These are phyloP conservation scores for Pseudoscleropodium purum DNA, from an alignment of 225 moss, liverwort and hornwort species.

Conservation along the genomic window DNA sequence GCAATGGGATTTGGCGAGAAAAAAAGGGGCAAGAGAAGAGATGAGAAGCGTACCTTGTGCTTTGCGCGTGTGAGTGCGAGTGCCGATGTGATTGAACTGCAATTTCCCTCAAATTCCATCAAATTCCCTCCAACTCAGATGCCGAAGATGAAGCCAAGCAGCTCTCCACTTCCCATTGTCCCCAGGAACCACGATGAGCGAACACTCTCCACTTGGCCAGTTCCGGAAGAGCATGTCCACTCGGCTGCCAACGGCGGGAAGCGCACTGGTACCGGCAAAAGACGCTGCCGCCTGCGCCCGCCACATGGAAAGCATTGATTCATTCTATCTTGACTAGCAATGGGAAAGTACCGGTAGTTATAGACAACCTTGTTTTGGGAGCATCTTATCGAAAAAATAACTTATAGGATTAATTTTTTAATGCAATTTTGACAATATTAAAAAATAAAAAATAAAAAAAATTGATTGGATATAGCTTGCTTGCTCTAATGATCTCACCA, in stretches of 20 bases:
- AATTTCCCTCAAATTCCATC: not conserved
- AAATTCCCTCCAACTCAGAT: too few relatives aligned
- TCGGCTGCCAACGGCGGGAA: not conserved
- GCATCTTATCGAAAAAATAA: not conserved
- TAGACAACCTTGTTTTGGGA: fast-evolving
- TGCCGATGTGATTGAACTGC: not conserved
- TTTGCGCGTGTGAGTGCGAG: not conserved
- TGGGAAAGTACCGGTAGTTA: not conserved
- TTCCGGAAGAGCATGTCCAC: not conserved
- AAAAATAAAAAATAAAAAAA: too few relatives aligned
- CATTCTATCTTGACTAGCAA: not conserved
- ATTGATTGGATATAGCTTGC: not conserved
- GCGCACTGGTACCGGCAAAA: not conserved
- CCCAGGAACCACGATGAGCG: not conserved
- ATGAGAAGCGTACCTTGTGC: not conserved
- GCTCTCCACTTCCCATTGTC: not conserved
- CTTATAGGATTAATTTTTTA: not conserved
- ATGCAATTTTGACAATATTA: not conserved
- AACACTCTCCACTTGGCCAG: not conserved
- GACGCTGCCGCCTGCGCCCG: not conserved
- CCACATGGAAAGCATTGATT: not conserved
- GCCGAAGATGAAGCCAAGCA: not conserved
- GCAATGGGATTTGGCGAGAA: not conserved
- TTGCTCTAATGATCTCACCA: not conserved
- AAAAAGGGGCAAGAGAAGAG: not conserved